Base-by-base conservation (phyloP, 768 basidiomycete genomes). In the Astraeus odoratus region DNA sequence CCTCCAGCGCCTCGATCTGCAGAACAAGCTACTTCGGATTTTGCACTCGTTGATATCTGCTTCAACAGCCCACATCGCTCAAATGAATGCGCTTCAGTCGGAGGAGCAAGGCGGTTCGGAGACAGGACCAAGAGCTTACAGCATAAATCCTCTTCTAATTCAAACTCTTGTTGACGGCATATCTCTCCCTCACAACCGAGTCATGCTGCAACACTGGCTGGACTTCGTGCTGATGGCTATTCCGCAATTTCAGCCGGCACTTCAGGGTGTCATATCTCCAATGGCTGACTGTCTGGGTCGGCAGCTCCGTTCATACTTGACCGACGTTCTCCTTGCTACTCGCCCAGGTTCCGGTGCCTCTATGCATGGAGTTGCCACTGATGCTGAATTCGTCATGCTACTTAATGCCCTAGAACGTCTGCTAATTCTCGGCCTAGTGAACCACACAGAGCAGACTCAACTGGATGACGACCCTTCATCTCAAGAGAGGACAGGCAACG, bases 191-290 rank as follows among this genome's bases (percentile, higher is more conserved):
- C 64, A 74, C 24, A 96, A 95, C 64, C 78, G 83, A 23, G 75
- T 90, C 1, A 76, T 95, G 20, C 63, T 95, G 24, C 94, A 96
- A 57, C 90, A 96, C 55, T 98, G 95, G 95, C 73, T 98, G 22
- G 95, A 98, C 60, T 98, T 99, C 60, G 74, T 97, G 48, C 75
- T 95, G 43, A 88, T 89, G 81, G 88, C 91, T 1, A 68, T 94
- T 15, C 83, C 90, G 4, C 88, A 91, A 53, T 88, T 92, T 57
- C 84, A 86, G 47, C 81, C 81, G 16, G 69, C 77, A 2, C 67
- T 89, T 1, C 78, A 83, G 42, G 69, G 74, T 8, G 73, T 83
- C 27, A 70, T 95, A 19, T 67, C 76, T 3, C 83, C 91, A 2
- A 70, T 98, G 23, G 82, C 77, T 49, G 90, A 90, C 48, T 86